Evolutionary conservation across 768 basidiomycete species (phyloP), one percentile per base, ranked within the genome.

Genomic region (Lentinula aciculospora): DNA sequence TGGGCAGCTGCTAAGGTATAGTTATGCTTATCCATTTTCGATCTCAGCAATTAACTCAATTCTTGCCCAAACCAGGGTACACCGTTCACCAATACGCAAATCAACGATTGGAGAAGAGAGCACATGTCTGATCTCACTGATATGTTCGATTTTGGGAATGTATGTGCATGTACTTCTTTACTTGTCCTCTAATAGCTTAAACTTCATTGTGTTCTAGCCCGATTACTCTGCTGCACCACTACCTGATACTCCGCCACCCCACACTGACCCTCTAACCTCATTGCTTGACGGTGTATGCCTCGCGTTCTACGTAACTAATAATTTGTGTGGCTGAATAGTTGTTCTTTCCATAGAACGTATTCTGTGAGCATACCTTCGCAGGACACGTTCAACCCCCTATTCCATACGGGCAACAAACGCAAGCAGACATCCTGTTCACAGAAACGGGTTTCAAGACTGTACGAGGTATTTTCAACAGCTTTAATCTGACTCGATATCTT

Each of bases 41-140:
- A 7, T 29, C 7, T 21, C 3, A n/a, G 17, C 10, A 13, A 46
- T 10, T 4, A 4, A n/a, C 25, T 23, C n/a, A 31, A 3, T 27
- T 15, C 21, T 8, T 56, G 1, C 17, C n/a, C 25, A n/a, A 36
- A 36, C 17, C 9, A 46, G 55, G 44, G 55, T 3, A 56, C 44
- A 13, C 55, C 55, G 9, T 56, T 56, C 44, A 56, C 15, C 12
- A 56, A 46, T 23, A 32, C 55, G 1, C 25, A 56, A 31, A 58
- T 58, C 34, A 58, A 48, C 46, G 49, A 58, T 36, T 58, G 57
- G 57, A 27, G 57, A n/a, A 48, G 57, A 44, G 57, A 58, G 34
- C 57, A 58, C 19, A 58, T 58, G 57, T 58, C 47, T 2, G 44
- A 58, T 39, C 31, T 49, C 10, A 36, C 36, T 4, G 44, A 58